Percentiles rank a stretch among this genome's conserved stretches.
These are phyloP conservation scores for Serendipita sp. DNA, from an alignment of 1,284 basidiomycete genomes.

Conservation along the genomic window DNA sequence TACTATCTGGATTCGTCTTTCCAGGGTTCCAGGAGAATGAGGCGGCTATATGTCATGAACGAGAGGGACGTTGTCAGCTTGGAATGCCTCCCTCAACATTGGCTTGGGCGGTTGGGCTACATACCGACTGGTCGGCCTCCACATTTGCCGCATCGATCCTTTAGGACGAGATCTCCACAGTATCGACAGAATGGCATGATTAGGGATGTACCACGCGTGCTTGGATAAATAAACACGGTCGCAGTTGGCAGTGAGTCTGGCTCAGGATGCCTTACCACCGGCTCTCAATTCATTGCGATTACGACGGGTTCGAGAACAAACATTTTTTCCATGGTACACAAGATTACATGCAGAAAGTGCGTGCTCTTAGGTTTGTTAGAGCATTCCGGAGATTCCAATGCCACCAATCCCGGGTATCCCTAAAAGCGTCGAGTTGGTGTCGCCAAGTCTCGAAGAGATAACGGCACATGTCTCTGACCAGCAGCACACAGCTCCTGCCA, in stretches of 20 bases:
- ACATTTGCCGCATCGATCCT: constrained; percentile 49
- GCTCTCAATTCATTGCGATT: no score
- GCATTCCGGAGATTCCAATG: neutral
- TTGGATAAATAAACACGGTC: neutral
- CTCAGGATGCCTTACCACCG: no score
- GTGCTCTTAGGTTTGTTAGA: neutral
- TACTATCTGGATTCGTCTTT: constrained; percentile 27
- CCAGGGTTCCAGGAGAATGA: constrained; percentile 47
- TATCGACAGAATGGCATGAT: constrained; percentile 65
- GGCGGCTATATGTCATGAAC: constrained; percentile 33
- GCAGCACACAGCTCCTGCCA: constrained; percentile 9
- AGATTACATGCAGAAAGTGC: no score
- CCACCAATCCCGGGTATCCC: constrained; percentile 10
- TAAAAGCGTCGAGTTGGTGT: neutral
- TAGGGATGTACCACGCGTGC: neutral
- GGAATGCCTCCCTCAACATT: neutral
- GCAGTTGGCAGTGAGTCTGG: neutral
- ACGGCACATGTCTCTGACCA: constrained; percentile 10
- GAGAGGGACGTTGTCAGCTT: neutral
- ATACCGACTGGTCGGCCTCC: constrained; percentile 61
- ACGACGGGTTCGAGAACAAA: no score
- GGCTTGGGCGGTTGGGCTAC: constrained; percentile 18
- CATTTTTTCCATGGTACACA: no score
- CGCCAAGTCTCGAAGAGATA: constrained; percentile 7
- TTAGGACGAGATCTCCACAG: constrained; percentile 63